These are phyloP conservation scores for Penicillium silybi DNA, from an alignment of 495 filamentous ascomycete genomes.

Conservation along the genomic window DNA sequence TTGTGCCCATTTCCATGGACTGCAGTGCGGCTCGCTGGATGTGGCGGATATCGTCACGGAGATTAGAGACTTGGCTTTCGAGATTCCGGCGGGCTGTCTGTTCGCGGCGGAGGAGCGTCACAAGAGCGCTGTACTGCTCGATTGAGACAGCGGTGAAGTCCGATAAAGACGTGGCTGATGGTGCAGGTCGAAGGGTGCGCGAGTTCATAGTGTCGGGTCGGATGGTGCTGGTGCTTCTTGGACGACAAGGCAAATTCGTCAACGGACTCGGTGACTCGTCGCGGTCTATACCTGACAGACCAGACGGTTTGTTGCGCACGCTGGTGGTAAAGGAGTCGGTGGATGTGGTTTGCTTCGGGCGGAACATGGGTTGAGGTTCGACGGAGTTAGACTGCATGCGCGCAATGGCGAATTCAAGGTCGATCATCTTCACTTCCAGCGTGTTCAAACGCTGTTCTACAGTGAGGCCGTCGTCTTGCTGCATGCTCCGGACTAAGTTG, in stretches of 20 bases:
- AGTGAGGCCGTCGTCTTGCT: constrained; percentile 43
- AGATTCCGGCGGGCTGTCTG: constrained; percentile 51
- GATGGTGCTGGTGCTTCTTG: constrained; percentile 39
- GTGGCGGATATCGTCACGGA: constrained; percentile 49
- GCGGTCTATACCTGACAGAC: constrained; percentile 10
- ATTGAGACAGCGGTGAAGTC: constrained; percentile 45
- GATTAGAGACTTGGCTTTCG: constrained; percentile 47
- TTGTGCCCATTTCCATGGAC: constrained; percentile 30
- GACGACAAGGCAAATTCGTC: constrained; percentile 20
- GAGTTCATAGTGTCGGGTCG: constrained; percentile 31
- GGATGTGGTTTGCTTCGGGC: constrained; percentile 15
- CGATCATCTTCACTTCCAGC: constrained; percentile 53
- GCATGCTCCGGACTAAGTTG: constrained; percentile 40
- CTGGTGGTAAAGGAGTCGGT: constrained; percentile 11
- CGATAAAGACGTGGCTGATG: constrained; percentile 30
- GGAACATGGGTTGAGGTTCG: constrained; percentile 11
- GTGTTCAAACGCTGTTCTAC: constrained; percentile 51
- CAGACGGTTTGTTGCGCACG: constrained; percentile 22
- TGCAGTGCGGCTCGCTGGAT: constrained; percentile 33
- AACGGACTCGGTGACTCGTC: constrained; percentile 23
- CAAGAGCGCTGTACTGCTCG: constrained; percentile 54
- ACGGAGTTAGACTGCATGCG: constrained; percentile 41
- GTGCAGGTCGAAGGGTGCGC: constrained; percentile 25
- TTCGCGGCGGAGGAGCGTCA: constrained; percentile 53
- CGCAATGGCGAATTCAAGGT: constrained; percentile 52